Evolutionary conservation across 2,329 filamentous ascomycete species (phyloP).

Genomic region (Grosmannia serpens): DNA sequence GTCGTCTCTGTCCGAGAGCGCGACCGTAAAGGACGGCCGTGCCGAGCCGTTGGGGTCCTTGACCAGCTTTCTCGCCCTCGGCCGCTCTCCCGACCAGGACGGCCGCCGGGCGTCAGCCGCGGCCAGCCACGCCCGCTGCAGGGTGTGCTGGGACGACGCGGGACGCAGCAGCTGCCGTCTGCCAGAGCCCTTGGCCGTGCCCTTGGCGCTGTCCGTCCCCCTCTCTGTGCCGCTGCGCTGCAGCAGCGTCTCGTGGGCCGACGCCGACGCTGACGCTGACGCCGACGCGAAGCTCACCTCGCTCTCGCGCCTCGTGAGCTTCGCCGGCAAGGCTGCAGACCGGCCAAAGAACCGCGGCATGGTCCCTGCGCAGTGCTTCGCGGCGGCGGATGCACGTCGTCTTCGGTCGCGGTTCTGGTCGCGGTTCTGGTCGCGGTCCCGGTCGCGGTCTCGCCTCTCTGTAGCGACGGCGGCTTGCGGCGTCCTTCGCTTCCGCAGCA

Average conservation of each 20-base stretch:
- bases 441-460: too few species aligned
- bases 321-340: neutral
- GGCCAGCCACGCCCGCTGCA: constrained; percentile 8
- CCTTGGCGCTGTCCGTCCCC: neutral
- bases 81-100: constrained; percentile 7
- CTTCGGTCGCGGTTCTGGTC: too few species aligned
- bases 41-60: constrained; percentile 14
- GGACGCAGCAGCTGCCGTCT: neutral
- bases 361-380: too few species aligned
- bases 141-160: neutral
- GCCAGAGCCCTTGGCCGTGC: neutral
- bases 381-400: too few species aligned
- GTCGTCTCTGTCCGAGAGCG: constrained; percentile 5
- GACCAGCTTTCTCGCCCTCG: constrained; percentile 13
- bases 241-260: constrained; percentile 8
- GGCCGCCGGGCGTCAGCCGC: constrained; percentile 20
- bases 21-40: constrained; percentile 9
- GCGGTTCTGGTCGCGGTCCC: too few species aligned
- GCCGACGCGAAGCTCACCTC: neutral
- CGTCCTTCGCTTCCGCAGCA: too few species aligned
- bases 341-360: neutral
- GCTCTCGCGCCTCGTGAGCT: neutral
- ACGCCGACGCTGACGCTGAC: constrained; percentile 8
- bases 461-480: too few species aligned
- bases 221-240: neutral